A percentile compares a stretch with the other conserved stretches of the same genome.
phyloP scores from a whole-genome alignment of 306 rosid species.

The Sechiopsis laciniata region DNA sequence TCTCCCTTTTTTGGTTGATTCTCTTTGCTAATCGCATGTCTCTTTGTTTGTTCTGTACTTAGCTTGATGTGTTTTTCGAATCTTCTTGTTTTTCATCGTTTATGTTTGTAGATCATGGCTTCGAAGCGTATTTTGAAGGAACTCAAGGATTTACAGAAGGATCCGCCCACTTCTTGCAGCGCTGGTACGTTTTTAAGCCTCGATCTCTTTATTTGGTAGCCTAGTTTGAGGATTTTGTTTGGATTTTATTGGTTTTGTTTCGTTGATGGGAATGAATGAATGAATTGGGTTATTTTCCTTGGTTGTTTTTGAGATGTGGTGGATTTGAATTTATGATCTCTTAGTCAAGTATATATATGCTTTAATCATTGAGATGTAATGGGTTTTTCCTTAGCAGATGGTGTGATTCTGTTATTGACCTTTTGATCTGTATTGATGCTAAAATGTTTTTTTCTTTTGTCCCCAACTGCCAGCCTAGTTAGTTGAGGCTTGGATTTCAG shows the following conservation, averaged over 20 bases:
- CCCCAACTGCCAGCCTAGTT: too few relatives aligned
- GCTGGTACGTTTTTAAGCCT: slow-evolving; percentile 37
- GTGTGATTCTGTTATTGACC: background rate
- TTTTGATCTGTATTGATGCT: background rate
- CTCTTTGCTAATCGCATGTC: background rate
- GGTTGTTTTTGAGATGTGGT: background rate
- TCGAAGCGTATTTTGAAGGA: slow-evolving; percentile 74
- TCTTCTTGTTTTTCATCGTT: background rate
- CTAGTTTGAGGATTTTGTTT: background rate
- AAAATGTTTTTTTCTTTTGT: background rate
- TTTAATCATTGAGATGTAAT: background rate
- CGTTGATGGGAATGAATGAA: background rate
- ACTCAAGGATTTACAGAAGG: slow-evolving; percentile 73
- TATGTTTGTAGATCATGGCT: slow-evolving; percentile 39
- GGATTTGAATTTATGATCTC: background rate
- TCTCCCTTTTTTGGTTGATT: background rate
- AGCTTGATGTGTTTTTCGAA: background rate
- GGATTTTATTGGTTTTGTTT: background rate
- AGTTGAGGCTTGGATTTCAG: too few relatives aligned
- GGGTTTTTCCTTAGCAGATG: background rate
- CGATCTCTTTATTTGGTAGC: background rate
- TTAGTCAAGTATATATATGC: background rate
- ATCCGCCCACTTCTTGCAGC: slow-evolving; percentile 82
- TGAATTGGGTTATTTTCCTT: background rate
- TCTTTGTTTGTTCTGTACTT: background rate